Conservation (phyloP, 2,329 filamentous ascomycete species). For the Plenodomus lindquistii region DNA sequence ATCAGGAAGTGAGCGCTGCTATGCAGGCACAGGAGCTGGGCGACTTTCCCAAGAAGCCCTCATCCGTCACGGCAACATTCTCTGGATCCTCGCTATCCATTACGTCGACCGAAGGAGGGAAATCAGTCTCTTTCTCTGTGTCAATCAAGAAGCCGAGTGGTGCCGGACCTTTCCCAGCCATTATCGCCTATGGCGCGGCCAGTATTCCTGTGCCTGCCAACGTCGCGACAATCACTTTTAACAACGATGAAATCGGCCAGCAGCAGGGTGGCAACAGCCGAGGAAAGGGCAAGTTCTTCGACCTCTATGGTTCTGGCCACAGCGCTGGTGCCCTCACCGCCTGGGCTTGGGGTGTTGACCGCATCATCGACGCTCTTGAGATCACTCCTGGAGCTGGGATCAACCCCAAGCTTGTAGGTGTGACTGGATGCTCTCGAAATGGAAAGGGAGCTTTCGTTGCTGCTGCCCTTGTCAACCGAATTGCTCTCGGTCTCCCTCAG, state of each 20-base stretch:
- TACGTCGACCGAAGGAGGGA: slow-evolving; percentile 38
- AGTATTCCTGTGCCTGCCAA: slow-evolving; percentile 60
- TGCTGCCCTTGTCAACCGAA: slow-evolving; percentile 61
- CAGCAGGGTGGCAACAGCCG: slow-evolving; percentile 53
- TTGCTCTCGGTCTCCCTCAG: slow-evolving; percentile 65
- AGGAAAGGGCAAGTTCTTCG: slow-evolving; percentile 63
- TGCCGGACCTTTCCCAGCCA: slow-evolving; percentile 57
- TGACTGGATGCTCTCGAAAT: slow-evolving; percentile 67
- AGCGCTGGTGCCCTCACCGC: slow-evolving; percentile 62
- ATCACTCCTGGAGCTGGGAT: slow-evolving; percentile 51
- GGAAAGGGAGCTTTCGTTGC: slow-evolving; percentile 67
- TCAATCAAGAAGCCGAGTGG: slow-evolving; percentile 47
- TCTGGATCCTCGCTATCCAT: slow-evolving; percentile 41
- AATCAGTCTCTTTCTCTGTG: slow-evolving; percentile 43
- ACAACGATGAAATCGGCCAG: slow-evolving; percentile 61
- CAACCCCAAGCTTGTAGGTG: slow-evolving; percentile 50
- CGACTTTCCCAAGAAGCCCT: slow-evolving; percentile 42
- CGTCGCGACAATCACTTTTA: slow-evolving; percentile 63
- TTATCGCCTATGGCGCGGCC: slow-evolving; percentile 60
- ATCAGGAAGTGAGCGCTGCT: slow-evolving; percentile 41
- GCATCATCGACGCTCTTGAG: slow-evolving; percentile 64
- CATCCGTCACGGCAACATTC: slow-evolving; percentile 35
- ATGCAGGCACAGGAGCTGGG: slow-evolving; percentile 46
- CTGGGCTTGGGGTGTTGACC: slow-evolving; percentile 67
- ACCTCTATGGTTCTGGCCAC: slow-evolving; percentile 60